phyloP scores from a whole-genome alignment of 495 filamentous ascomycete species.

The Achaetomiella virescens region DNA sequence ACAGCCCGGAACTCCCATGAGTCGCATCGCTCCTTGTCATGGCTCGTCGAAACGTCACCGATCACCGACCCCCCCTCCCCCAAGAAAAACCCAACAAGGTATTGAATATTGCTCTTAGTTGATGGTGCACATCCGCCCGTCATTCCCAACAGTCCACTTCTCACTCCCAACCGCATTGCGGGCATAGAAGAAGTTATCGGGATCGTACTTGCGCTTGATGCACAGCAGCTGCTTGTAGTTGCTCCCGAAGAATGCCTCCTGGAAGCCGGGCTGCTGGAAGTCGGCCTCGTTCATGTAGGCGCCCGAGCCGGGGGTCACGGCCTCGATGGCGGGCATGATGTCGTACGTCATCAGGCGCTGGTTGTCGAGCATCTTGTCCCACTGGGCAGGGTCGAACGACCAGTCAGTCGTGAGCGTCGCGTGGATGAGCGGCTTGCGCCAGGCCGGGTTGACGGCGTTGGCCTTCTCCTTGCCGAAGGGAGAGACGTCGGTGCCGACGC shows the following conservation, averaged over 20 bases:
- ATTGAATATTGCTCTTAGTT: too few relatives aligned
- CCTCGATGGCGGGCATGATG: slow-evolving; percentile 29
- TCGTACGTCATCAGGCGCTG: slow-evolving; percentile 29
- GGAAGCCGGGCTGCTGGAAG: slow-evolving; percentile 44
- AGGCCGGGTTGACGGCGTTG: slow-evolving; percentile 52
- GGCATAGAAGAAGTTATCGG: slow-evolving; percentile 46
- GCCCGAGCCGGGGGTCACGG: slow-evolving; percentile 31
- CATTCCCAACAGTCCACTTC: slow-evolving; percentile 17
- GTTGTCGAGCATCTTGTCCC: slow-evolving; percentile 19
- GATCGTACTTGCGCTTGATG: slow-evolving; percentile 51
- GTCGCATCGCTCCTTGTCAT: not conserved
- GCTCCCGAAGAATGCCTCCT: slow-evolving; percentile 47
- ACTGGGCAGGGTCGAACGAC: slow-evolving; percentile 23
- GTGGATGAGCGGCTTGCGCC: slow-evolving; percentile 27
- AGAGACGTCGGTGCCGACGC: slow-evolving; percentile 29
- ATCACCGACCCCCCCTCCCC: too few relatives aligned
- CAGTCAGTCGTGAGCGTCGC: slow-evolving; percentile 21
- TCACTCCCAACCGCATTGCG: slow-evolving; percentile 43
- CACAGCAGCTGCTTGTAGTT: slow-evolving; percentile 37
- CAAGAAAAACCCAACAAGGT: too few relatives aligned
- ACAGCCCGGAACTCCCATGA: not conserved
- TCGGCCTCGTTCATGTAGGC: slow-evolving; percentile 48
- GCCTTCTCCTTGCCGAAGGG: slow-evolving; percentile 11
- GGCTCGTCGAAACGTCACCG: not conserved
- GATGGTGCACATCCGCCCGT: slow-evolving; percentile 28